A percentile compares a stretch with the other conserved stretches of the same genome.
These are phyloP conservation scores for Neopestalotiopsis sp. DNA, from an alignment of 2,329 filamentous ascomycete species.

Conservation along the genomic window DNA sequence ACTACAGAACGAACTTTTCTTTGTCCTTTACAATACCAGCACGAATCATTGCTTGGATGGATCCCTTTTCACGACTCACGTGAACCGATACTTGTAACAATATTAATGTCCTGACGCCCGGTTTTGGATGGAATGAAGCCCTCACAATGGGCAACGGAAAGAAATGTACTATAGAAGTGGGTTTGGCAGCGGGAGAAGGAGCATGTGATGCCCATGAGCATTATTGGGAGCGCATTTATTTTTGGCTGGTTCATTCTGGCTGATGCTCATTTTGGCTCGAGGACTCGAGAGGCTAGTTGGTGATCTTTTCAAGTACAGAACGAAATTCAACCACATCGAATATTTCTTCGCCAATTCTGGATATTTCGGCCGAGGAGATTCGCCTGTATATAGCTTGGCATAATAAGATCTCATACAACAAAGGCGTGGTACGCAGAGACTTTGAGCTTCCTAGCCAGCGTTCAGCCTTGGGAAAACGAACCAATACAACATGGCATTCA, in stretches of 20 bases:
- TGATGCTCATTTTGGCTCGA: not conserved
- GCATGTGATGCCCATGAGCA: not conserved
- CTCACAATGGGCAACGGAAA: not conserved
- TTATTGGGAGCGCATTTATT: not conserved
- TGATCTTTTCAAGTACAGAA: not conserved
- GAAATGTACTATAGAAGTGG: conserved; percentile 3
- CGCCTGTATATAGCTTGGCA: not conserved
- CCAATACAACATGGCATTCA: not conserved
- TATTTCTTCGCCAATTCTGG: not conserved
- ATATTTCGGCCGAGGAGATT: not conserved
- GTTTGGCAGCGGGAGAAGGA: not conserved
- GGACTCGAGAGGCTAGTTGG: not conserved
- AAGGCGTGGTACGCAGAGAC: not conserved
- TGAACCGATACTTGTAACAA: conserved; percentile 2
- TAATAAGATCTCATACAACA: not conserved
- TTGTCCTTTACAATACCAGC: not conserved
- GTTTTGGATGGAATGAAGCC: not conserved
- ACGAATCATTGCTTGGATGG: not conserved
- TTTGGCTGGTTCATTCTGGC: not conserved
- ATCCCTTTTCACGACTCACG: not conserved
- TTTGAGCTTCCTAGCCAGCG: not conserved
- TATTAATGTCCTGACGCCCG: conserved; percentile 7
- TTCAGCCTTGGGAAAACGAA: not conserved
- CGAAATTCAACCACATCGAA: not conserved
- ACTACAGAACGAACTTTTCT: not conserved